phyloP scores from a whole-genome alignment of 1,139 yeast genomes.

The Kodamaea alishanica region DNA sequence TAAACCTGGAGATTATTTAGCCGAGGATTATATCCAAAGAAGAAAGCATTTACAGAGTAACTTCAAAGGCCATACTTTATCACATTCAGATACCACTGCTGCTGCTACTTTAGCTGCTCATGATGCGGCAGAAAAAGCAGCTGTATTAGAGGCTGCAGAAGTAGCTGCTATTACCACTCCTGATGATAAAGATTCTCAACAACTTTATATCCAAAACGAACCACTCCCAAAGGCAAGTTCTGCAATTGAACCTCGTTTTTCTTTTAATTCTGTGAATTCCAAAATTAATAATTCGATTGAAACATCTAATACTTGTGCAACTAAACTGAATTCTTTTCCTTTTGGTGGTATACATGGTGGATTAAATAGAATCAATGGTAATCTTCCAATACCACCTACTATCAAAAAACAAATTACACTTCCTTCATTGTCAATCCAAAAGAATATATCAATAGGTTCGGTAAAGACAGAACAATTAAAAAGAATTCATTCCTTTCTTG shows the following conservation, averaged over 20 bases:
- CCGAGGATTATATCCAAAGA: constrained; percentile 2
- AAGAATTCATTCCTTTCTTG: constrained; percentile 15
- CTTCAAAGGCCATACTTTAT: constrained; percentile 3
- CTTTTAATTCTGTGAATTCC: constrained; percentile 4
- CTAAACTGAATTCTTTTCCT: neutral
- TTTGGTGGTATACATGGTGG: no score
- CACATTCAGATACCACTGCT: constrained; percentile 6
- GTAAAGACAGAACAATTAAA: constrained; percentile 18
- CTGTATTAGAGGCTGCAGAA: constrained; percentile 5
- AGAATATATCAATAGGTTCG: constrained; percentile 14
- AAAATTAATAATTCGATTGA: neutral
- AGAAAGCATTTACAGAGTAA: neutral
- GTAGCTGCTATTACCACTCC: neutral
- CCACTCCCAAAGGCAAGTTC: constrained; percentile 11
- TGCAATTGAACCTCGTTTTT: constrained; percentile 11
- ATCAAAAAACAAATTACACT: constrained; percentile 17
- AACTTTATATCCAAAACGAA: constrained; percentile 4
- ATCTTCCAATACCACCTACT: constrained; percentile 4
- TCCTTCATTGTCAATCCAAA: constrained; percentile 12
- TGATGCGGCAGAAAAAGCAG: no score
- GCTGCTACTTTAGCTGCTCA: constrained; percentile 2
- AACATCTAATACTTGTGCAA: neutral
- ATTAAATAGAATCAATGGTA: neutral
- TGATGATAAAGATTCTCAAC: constrained; percentile 3
- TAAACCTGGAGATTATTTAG: constrained; percentile 2